phyloP scores from a whole-genome alignment of 805 yeast genomes.

The Candida boleticola region DNA sequence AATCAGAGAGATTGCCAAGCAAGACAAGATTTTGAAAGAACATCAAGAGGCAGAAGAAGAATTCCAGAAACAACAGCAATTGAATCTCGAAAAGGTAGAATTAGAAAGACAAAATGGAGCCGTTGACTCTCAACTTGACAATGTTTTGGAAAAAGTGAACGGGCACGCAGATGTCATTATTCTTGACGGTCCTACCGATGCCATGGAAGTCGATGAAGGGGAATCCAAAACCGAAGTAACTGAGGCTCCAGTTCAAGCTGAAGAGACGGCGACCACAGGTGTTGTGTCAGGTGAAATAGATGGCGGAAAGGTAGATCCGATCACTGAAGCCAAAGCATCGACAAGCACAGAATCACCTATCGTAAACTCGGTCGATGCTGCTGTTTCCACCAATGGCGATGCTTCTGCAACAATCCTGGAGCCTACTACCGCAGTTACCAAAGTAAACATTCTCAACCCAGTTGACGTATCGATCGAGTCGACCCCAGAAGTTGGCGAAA shows the following conservation, averaged over 20 bases:
- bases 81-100: constrained; percentile 7
- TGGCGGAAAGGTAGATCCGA: too few relatives aligned
- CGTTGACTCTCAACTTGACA: background rate
- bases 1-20: constrained; percentile 59
- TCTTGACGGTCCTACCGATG: constrained; percentile 8
- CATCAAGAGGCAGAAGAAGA: constrained; percentile 28
- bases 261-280: constrained; percentile 3
- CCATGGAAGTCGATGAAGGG: constrained; percentile 1
- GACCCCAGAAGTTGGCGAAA: constrained; percentile 3
- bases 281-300: background rate
- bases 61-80: constrained; percentile 16
- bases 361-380: background rate
- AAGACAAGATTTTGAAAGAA: constrained; percentile 40
- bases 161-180: constrained; percentile 10
- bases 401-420: background rate
- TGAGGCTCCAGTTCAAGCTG: background rate
- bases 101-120: constrained; percentile 4
- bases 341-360: background rate
- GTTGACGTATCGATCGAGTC: constrained; percentile 6
- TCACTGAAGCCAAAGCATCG: too few relatives aligned
- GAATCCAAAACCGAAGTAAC: constrained; percentile 3
- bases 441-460: background rate
- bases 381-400: background rate
- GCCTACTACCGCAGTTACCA: background rate
- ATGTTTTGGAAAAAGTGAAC: background rate